Percentiles rank a stretch among this genome's conserved stretches.
phyloP scores from a whole-genome alignment of 1,139 yeast species.

The Suhomyces anneliseae region DNA sequence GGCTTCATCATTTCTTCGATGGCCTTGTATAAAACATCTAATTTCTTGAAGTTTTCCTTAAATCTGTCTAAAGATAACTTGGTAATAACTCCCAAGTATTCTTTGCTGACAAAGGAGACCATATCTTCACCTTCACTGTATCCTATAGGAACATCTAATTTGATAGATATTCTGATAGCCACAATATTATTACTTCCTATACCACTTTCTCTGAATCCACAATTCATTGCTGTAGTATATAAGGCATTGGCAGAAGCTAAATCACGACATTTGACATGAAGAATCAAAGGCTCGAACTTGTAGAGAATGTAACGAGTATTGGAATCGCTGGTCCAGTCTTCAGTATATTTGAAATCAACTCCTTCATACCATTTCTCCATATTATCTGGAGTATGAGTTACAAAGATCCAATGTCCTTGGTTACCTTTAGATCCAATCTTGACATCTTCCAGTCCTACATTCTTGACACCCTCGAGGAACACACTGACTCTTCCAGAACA shows the following conservation, averaged over 20 bases:
- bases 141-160: slow-evolving; percentile 74
- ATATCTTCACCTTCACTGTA: slow-evolving; percentile 35
- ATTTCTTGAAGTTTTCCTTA: slow-evolving; percentile 58
- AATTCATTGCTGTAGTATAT: slow-evolving; percentile 71
- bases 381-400: slow-evolving; percentile 60
- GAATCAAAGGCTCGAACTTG: slow-evolving; percentile 81
- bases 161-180: slow-evolving; percentile 71
- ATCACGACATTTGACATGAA: slow-evolving; percentile 79
- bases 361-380: slow-evolving; percentile 53
- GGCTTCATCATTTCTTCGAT: slow-evolving; percentile 31
- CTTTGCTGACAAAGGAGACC: slow-evolving; percentile 45
- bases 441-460: slow-evolving; percentile 18
- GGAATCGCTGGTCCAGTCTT: slow-evolving; percentile 10
- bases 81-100: slow-evolving; percentile 51
- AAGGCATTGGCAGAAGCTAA: slow-evolving; percentile 56
- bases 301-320: slow-evolving; percentile 58
- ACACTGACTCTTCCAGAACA: slow-evolving; percentile 88
- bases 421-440: slow-evolving; percentile 83
- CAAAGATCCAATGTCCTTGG: slow-evolving; percentile 84
- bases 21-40: slow-evolving; percentile 47
- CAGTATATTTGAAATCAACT: slow-evolving; percentile 25
- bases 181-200: slow-evolving; percentile 79
- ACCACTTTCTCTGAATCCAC: slow-evolving; percentile 88
- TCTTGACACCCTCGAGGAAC: slow-evolving; percentile 64
- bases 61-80: slow-evolving; percentile 58